A percentile compares a stretch with the other conserved stretches of the same genome.
These are phyloP conservation scores for Blastosporella zonata DNA, from an alignment of 1,284 basidiomycete species.

Conservation along the genomic window DNA sequence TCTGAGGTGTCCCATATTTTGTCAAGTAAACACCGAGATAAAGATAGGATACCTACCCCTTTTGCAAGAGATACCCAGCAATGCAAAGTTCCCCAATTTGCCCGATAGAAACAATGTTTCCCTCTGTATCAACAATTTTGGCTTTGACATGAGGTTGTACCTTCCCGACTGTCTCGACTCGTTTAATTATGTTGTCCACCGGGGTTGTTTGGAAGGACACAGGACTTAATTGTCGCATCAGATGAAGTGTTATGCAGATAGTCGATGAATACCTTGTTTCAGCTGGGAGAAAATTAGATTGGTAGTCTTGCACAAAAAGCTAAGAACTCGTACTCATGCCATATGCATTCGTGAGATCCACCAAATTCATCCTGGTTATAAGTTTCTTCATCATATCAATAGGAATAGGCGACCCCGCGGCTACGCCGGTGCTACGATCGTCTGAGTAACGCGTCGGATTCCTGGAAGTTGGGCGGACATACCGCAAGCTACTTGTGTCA, in stretches of 20 bases:
- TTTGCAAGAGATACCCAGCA: constrained; percentile 75
- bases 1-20: constrained; percentile 32
- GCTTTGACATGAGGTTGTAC: constrained; percentile 76
- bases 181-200: constrained; percentile 64
- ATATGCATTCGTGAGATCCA: constrained; percentile 73
- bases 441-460: neutral
- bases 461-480: constrained; percentile 30
- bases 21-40: neutral
- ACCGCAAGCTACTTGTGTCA: constrained; percentile 57
- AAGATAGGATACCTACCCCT: constrained; percentile 48
- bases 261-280: constrained; percentile 48
- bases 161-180: constrained; percentile 78
- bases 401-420: constrained; percentile 75
- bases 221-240: constrained; percentile 44
- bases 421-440: constrained; percentile 66
- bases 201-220: constrained; percentile 79
- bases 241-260: neutral
- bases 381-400: constrained; percentile 76
- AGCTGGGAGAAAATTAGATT: constrained; percentile 33
- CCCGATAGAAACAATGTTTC: constrained; percentile 61
- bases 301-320: constrained; percentile 11
- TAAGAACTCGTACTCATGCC: constrained; percentile 63
- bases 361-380: constrained; percentile 63
- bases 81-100: constrained; percentile 75
- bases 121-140: constrained; percentile 61